These are phyloP conservation scores for Hygrocybe coccinea DNA, from an alignment of 768 basidiomycete species.

Conservation along the genomic window DNA sequence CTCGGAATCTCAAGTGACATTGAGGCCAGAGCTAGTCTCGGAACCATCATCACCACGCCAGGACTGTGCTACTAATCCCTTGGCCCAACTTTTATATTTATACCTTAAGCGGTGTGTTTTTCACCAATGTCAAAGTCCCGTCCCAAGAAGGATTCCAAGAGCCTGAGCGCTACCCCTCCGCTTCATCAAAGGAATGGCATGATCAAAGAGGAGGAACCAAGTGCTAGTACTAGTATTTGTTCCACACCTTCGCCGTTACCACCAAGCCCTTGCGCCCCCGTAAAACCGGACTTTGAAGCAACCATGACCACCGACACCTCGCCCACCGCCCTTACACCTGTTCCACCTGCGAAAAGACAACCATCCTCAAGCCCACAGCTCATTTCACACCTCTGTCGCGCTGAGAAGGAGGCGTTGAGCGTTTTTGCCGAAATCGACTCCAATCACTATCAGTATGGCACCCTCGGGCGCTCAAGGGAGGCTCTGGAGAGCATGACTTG, in stretches of 20 bases:
- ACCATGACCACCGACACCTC: background rate
- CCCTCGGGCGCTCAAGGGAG: conserved; percentile 83
- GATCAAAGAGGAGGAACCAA: background rate
- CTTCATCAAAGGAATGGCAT: background rate
- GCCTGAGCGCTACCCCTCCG: background rate
- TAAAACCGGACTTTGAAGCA: background rate
- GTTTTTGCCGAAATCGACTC: conserved; percentile 68
- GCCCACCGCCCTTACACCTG: conserved; percentile 3
- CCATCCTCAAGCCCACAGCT: conserved; percentile 50
- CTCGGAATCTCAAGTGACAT: too few species aligned
- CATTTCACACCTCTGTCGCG: conserved; percentile 75
- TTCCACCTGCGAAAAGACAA: conserved; percentile 32
- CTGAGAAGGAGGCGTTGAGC: conserved; percentile 64
- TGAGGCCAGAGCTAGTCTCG: too few species aligned
- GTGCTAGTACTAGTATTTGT: conserved; percentile 6
- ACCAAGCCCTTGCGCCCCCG: background rate
- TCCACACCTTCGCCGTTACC: background rate
- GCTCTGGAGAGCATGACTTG: conserved; percentile 91
- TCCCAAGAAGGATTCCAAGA: background rate
- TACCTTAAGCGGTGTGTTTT: background rate
- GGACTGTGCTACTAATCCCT: background rate
- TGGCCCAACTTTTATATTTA: conserved; percentile 1
- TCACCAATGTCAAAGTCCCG: conserved; percentile 3
- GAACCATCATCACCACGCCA: background rate
- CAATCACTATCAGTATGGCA: conserved; percentile 85